Base-by-base conservation (phyloP, 768 basidiomycete species). In the Epithele typhae region DNA sequence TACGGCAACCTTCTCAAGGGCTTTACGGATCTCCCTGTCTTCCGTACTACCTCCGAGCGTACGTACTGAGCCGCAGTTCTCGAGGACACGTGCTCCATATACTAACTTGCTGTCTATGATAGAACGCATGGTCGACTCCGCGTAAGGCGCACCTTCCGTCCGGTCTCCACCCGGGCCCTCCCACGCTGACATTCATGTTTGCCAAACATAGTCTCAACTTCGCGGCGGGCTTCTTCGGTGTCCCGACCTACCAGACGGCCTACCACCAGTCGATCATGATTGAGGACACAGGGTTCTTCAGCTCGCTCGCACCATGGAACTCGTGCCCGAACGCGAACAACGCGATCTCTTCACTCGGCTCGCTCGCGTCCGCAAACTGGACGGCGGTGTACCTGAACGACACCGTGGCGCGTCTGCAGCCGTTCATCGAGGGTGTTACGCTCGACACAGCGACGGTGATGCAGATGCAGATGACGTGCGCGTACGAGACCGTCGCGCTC, bases 401-500 rank as follows among this genome's bases (percentile, higher is more conserved):
- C 15, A 70, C 73, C 1, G 55, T 56, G 12, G 49, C 53, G 45
- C 60, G 75, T 11, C 50, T 76, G 17, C 58, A 68, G 27, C 44
- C 54, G 25, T 40, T 58, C 47, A 52, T 71, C n/a, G 37, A 56
- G 15, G 70, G 68, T 9, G 50, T 68, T 2, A 56, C 66, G 27
- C 50, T 72, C 3, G 64, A 61, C 0, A 37, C 54, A 0, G 25
- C 52, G 7, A 63, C 67, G 39, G 59, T 70, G n/a, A 50, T 54
- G 21, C 55, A 56, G 21, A 71, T 73, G 70, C 68, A 69, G 48
- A 40, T 63, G 23, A 18, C 66, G 7, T 73, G 72, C 40, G 66
- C 70, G 0, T 72, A 73, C 50, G 70, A 73, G 71, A 72, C 76
- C 14, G 77, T 77, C 24, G 68, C 74, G 2, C 65, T 77, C n/a